Conservation (phyloP, 306 rosid genomes). For the Oxytropis ochrocephala region DNA sequence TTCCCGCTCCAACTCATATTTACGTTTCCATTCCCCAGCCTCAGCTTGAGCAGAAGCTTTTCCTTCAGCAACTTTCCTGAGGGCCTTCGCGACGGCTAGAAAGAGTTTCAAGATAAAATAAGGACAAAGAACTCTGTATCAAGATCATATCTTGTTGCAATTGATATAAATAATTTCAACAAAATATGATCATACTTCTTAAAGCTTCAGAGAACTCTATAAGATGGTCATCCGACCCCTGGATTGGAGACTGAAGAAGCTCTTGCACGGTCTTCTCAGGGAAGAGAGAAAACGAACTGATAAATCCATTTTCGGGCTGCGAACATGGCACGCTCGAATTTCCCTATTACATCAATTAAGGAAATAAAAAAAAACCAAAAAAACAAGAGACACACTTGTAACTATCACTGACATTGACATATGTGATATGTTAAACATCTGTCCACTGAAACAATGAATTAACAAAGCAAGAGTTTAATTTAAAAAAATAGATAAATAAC, state of each 20-base stretch:
- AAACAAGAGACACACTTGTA: conserved; percentile 3
- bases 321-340: conserved; percentile 43
- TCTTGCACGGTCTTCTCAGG: conserved; percentile 82
- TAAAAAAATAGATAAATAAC: background rate
- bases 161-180: conserved; percentile 32
- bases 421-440: background rate
- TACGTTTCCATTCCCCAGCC: conserved; percentile 97
- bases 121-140: conserved; percentile 30
- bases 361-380: conserved; percentile 3
- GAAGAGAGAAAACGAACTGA: conserved; percentile 52
- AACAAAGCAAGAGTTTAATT: background rate
- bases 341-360: conserved; percentile 42
- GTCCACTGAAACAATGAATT: background rate
- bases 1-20: conserved; percentile 77
- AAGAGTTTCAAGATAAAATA: conserved; percentile 32
- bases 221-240: conserved; percentile 82
- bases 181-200: conserved; percentile 62
- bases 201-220: conserved; percentile 93
- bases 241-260: conserved; percentile 59
- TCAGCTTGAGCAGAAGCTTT: conserved; percentile 94
- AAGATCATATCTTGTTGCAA: conserved; percentile 25
- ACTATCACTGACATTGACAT: background rate
- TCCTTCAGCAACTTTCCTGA: conserved; percentile 84
- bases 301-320: conserved; percentile 57
- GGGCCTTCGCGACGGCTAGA: conserved; percentile 90